Conservation (phyloP, 2,329 filamentous ascomycete species). For the Aspergillus felis region DNA sequence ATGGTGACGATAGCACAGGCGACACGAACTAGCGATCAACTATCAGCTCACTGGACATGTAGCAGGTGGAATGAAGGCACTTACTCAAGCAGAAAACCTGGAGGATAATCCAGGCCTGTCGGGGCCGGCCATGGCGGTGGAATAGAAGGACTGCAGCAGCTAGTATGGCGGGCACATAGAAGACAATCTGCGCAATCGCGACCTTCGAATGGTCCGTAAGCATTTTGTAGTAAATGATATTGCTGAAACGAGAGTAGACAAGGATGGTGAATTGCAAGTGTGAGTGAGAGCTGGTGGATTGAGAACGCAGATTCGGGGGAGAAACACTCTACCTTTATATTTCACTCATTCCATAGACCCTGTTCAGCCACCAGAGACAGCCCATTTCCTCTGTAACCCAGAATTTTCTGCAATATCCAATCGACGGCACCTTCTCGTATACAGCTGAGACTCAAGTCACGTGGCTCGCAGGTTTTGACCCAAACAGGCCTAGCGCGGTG, state of each 20-base stretch:
- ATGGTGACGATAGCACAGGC: constrained; percentile 16
- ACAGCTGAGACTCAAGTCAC: background rate
- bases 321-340: background rate
- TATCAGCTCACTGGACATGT: background rate
- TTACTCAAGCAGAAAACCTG: constrained; percentile 18
- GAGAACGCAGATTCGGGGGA: background rate
- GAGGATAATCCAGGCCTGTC: constrained; percentile 18
- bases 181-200: constrained; percentile 18
- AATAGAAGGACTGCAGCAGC: constrained; percentile 10
- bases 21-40: constrained; percentile 11
- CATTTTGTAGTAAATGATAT: constrained; percentile 4
- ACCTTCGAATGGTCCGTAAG: constrained; percentile 16
- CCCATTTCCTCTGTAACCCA: background rate
- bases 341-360: background rate
- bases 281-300: too few species aligned
- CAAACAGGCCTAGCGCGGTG: background rate
- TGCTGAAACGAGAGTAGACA: background rate
- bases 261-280: background rate
- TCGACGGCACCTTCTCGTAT: background rate
- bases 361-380: background rate
- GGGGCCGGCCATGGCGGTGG: constrained; percentile 16
- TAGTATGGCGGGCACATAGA: constrained; percentile 15
- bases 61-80: background rate
- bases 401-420: background rate
- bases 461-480: background rate